These are phyloP conservation scores for Rhodotorula sp. DNA, from an alignment of 1,284 basidiomycete genomes.

Conservation along the genomic window DNA sequence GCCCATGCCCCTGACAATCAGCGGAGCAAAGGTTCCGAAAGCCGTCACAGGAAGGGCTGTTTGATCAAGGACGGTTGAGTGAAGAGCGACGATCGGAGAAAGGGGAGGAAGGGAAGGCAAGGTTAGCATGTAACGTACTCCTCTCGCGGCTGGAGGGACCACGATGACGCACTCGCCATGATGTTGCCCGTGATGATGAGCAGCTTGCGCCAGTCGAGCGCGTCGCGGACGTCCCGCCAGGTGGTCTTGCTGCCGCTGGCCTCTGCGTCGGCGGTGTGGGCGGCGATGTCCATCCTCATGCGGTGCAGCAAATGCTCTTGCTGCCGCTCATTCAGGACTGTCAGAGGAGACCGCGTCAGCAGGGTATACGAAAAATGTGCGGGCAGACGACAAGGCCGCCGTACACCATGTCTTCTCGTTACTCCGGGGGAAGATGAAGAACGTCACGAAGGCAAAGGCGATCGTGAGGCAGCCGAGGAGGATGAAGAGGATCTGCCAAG, in stretches of 20 bases:
- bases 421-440: conserved; percentile 23
- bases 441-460: conserved; percentile 15
- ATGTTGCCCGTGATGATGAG: conserved; percentile 31
- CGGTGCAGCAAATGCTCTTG: conserved; percentile 14
- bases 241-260: conserved; percentile 9
- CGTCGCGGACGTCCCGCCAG: conserved; percentile 27
- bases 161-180: neutral
- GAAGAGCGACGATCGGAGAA: neutral
- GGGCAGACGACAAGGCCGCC: neutral
- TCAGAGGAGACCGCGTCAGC: neutral
- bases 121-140: no score
- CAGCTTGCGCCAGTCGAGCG: conserved; percentile 34
- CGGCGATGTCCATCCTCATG: conserved; percentile 22
- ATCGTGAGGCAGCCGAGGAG: conserved; percentile 33
- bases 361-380: neutral
- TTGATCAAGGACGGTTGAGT: neutral
- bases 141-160: neutral
- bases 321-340: conserved; percentile 25
- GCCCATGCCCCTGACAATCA: conserved; percentile 30
- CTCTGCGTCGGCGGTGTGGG: neutral
- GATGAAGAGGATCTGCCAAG: conserved; percentile 27
- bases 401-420: conserved; percentile 19
- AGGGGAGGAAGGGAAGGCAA: no score
- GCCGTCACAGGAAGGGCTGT: conserved; percentile 6
- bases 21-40: conserved; percentile 33